Base-by-base conservation (phyloP, 768 basidiomycete genomes). In the Podaxis sp. region DNA sequence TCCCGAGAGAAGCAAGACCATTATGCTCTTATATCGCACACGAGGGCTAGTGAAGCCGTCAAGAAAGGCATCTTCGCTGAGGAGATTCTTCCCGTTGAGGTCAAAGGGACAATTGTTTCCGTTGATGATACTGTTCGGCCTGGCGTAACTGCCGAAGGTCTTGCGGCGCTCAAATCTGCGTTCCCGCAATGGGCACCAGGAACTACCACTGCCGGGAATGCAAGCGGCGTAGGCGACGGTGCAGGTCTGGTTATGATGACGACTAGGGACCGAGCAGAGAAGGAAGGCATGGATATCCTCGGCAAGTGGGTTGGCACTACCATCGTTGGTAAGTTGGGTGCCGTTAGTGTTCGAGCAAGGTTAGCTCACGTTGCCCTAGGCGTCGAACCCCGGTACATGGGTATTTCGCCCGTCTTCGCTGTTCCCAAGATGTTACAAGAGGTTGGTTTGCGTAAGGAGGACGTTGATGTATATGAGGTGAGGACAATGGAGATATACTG, bases 221-320 rank as follows among this genome's bases (percentile, higher is more conserved):
- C 93, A 0, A 93, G 91, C 64, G 91, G 91, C 9, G 79, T 98
- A 15, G 95, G 96, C 1, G 96, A 99, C 70, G 96, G 97, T 41
- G 96, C 94, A 13, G 95, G 91, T 1, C 72, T 95, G 12, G 87
- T 89, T 59, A 82, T 97, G 52, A 74, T 97, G 65, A 92, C 91
- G 2, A 88, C 91, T n/a, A 80, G 95, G 51, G 84, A 82, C 61
- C 82, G 84, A 53, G 95, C 95, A 2, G 82, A 89, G 73, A 79
- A 80, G 64, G 87, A 93, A 57, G 91, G 89, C 19, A 82, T 94
- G 81, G 80, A 87, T 17, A 84, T 97, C 60, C 63, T 96, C 19
- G 95, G 85, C 19, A 96, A 96, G 76, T 96, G 87, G 76, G 87
- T 94, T 33, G 83, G 86, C 43, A 86, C 85, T 55, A 77, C 89